Evolutionary conservation across 2,329 filamentous ascomycete genomes (phyloP).

Genomic region (Claviceps paspali): DNA sequence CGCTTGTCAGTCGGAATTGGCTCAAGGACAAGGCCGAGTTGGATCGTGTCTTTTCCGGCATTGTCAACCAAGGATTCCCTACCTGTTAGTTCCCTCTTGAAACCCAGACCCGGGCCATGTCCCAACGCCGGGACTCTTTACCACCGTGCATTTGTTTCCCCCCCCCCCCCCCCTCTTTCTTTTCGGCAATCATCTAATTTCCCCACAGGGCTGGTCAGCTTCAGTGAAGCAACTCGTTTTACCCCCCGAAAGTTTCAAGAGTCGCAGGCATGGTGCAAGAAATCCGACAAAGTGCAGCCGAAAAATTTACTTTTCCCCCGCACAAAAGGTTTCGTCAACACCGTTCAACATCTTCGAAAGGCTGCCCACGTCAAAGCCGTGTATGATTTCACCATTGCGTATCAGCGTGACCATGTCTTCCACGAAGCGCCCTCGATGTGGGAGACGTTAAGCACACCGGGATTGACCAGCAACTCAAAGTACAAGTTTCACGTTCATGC

Average conservation of each 20-base stretch:
- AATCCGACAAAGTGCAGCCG: conserved; percentile 33
- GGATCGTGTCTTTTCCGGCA: conserved; percentile 39
- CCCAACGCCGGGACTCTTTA: no score
- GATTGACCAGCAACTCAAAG: conserved; percentile 21
- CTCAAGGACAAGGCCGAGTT: conserved; percentile 39
- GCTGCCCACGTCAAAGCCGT: conserved; percentile 36
- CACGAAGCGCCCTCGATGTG: conserved; percentile 34
- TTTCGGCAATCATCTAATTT: neutral
- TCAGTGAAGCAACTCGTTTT: conserved; percentile 47
- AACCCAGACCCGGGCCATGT: no score
- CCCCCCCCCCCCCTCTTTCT: neutral
- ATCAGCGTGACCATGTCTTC: conserved; percentile 28
- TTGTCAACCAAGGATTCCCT: conserved; percentile 35
- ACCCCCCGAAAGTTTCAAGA: conserved; percentile 36
- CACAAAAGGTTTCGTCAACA: conserved; percentile 45
- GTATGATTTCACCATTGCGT: conserved; percentile 40
- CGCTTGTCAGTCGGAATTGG: conserved; percentile 46
- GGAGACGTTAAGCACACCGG: conserved; percentile 30
- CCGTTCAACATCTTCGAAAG: conserved; percentile 37
- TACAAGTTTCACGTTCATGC: conserved; percentile 36
- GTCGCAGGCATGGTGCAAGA: conserved; percentile 35
- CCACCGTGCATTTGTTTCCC: no score
- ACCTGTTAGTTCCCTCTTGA: conserved; percentile 40
- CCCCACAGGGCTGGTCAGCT: conserved; percentile 43
- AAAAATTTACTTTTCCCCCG: conserved; percentile 44